phyloP scores from a whole-genome alignment of 495 filamentous ascomycete genomes.

The Pyrenopolyporus hunteri region DNA sequence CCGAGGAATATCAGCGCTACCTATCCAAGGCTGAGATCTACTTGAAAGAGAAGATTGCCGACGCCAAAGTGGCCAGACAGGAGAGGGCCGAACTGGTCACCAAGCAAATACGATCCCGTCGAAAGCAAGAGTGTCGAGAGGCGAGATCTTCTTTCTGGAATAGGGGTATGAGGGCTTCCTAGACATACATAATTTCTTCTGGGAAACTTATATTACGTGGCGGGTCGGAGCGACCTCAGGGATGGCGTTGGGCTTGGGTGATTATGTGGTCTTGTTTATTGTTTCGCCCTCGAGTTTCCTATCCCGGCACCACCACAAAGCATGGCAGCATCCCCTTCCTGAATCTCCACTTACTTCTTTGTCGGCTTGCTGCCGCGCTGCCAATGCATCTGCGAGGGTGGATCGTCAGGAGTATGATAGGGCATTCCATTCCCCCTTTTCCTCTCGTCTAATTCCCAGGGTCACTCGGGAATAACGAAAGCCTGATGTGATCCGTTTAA shows the following conservation, averaged over 20 bases:
- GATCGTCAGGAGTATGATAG: slow-evolving; percentile 4
- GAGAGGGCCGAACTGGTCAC: slow-evolving; percentile 36
- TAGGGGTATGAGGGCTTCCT: slow-evolving; percentile 19
- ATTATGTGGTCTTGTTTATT: slow-evolving; percentile 27
- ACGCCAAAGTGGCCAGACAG: slow-evolving; percentile 25
- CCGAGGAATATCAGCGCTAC: slow-evolving; percentile 50
- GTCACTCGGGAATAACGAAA: slow-evolving; percentile 6
- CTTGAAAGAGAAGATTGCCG: slow-evolving; percentile 41
- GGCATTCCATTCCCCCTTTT: slow-evolving; percentile 20
- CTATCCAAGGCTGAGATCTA: slow-evolving; percentile 46
- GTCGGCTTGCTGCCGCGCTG: background rate
- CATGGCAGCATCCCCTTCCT: background rate
- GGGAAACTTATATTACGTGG: slow-evolving; percentile 35
- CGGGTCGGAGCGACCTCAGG: slow-evolving; percentile 29
- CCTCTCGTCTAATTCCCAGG: slow-evolving; percentile 14
- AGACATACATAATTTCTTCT: slow-evolving; percentile 13
- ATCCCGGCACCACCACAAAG: slow-evolving; percentile 6
- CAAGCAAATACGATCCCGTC: slow-evolving; percentile 33
- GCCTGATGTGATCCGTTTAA: slow-evolving; percentile 10
- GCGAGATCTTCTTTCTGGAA: slow-evolving; percentile 37
- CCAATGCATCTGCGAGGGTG: slow-evolving; percentile 13
- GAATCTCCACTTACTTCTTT: slow-evolving; percentile 16
- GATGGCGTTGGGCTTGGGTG: slow-evolving; percentile 38
- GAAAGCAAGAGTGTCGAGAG: slow-evolving; percentile 25
- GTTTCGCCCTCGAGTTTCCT: slow-evolving; percentile 7